Percentiles rank a stretch among this genome's conserved stretches.
Evolutionary conservation across 371 early-diverging fungal species (phyloP).

Genomic region (Phascolomyces articulosus): DNA sequence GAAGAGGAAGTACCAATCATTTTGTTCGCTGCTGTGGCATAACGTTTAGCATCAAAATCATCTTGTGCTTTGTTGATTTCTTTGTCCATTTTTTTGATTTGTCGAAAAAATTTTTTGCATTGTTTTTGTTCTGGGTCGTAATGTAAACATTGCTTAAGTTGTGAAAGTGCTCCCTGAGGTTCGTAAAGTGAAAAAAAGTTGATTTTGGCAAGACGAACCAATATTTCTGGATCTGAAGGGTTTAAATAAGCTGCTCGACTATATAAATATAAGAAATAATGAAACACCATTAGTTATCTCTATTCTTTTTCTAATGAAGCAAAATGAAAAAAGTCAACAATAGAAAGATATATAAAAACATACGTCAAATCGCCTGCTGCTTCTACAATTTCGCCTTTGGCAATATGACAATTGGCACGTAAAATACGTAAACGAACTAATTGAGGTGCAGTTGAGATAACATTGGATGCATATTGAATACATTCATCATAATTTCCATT

Average conservation of each 20-base stretch:
- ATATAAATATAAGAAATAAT: background rate
- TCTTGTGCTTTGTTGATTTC: slow-evolving; percentile 62
- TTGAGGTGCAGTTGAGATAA: slow-evolving; percentile 64
- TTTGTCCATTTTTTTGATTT: slow-evolving; percentile 82
- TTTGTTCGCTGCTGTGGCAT: slow-evolving; percentile 68
- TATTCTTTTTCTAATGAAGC: too few relatives aligned
- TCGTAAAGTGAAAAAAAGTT: slow-evolving; percentile 76
- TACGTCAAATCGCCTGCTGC: slow-evolving; percentile 83
- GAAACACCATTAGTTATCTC: too few relatives aligned
- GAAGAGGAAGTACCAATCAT: slow-evolving; percentile 52
- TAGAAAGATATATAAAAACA: slow-evolving; percentile 23
- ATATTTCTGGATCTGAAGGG: slow-evolving; percentile 65
- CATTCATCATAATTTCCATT: slow-evolving; percentile 63
- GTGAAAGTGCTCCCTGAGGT: slow-evolving; percentile 66
- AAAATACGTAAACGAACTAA: slow-evolving; percentile 56
- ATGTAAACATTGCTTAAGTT: slow-evolving; percentile 83
- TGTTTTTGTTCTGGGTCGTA: slow-evolving; percentile 89
- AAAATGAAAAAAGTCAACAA: too few relatives aligned
- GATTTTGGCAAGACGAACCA: slow-evolving; percentile 71
- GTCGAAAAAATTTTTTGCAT: slow-evolving; percentile 77
- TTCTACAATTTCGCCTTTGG: slow-evolving; percentile 76
- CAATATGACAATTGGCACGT: slow-evolving; percentile 78
- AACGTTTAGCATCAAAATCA: slow-evolving; percentile 59
- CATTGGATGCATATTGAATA: slow-evolving; percentile 57
- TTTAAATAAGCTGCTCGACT: slow-evolving; percentile 74